These are phyloP conservation scores for Rhynchosporium agropyri DNA, from an alignment of 2,329 filamentous ascomycete genomes.

Conservation along the genomic window DNA sequence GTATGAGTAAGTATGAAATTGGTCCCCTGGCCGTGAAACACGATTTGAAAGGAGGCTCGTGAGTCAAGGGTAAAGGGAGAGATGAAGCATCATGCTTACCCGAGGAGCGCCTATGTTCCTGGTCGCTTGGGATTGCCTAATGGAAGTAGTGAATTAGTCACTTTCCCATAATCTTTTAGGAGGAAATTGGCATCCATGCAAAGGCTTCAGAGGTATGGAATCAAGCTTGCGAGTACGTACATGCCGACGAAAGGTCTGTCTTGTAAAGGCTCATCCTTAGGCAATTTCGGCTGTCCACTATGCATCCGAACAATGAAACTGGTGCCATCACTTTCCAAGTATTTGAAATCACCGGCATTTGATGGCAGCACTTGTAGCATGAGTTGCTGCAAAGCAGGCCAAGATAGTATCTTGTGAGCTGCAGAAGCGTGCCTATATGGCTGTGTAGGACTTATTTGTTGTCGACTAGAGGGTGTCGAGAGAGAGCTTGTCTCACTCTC, in stretches of 20 bases:
- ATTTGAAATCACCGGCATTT: constrained; percentile 43
- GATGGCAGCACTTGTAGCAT: constrained; percentile 44
- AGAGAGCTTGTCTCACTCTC: constrained; percentile 35
- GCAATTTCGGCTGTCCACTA: constrained; percentile 32
- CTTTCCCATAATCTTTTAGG: not conserved
- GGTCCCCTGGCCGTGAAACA: not conserved
- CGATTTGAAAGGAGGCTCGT: not conserved
- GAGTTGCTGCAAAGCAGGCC: constrained; percentile 49
- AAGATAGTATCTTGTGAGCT: constrained; percentile 56
- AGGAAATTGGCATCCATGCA: not conserved
- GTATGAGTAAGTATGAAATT: not conserved
- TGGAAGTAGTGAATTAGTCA: not conserved
- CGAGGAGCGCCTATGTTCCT: constrained; percentile 35
- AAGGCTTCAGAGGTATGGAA: not conserved
- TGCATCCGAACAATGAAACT: constrained; percentile 43
- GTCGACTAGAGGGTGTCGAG: constrained; percentile 27
- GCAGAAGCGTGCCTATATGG: constrained; percentile 42
- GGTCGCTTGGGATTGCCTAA: constrained; percentile 41
- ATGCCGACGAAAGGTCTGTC: constrained; percentile 36
- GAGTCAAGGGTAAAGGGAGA: not conserved
- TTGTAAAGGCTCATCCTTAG: constrained; percentile 35
- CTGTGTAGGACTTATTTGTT: constrained; percentile 30
- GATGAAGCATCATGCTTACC: constrained; percentile 3
- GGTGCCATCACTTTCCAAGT: constrained; percentile 45
- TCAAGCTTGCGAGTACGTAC: not conserved